Conservation (phyloP, 2,329 filamentous ascomycete species). For the Penicillium freii region DNA sequence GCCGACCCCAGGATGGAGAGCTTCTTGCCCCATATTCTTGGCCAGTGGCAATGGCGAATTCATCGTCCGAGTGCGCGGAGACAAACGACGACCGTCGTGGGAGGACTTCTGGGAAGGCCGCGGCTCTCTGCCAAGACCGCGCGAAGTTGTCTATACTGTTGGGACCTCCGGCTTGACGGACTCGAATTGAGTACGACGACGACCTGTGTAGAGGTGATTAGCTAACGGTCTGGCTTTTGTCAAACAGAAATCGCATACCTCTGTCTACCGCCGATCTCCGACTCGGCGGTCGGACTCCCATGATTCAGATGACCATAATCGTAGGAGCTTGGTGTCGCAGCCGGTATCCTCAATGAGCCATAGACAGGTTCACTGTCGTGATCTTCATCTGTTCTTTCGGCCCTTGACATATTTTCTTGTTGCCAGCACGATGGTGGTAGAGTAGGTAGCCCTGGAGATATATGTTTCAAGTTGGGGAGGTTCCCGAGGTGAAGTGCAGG, state of each 20-base stretch:
- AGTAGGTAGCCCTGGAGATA: background rate
- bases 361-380: conserved; percentile 4
- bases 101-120: conserved; percentile 82
- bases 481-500: background rate
- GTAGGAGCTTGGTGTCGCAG: conserved; percentile 14
- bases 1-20: conserved; percentile 21
- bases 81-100: conserved; percentile 75
- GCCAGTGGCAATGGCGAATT: conserved; percentile 32
- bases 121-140: conserved; percentile 86
- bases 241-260: conserved; percentile 7
- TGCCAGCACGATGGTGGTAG: background rate
- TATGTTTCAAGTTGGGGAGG: background rate
- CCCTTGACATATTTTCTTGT: conserved; percentile 3
- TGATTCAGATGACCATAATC: conserved; percentile 14
- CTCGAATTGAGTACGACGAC: conserved; percentile 48
- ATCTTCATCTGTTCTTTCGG: conserved; percentile 6
- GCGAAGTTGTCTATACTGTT: conserved; percentile 96
- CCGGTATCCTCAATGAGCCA: conserved; percentile 13
- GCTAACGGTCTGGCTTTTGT: background rate
- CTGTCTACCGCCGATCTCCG: conserved; percentile 15
- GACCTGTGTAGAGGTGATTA: conserved; percentile 19
- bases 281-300: conserved; percentile 14
- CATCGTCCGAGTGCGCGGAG: conserved; percentile 53
- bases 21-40: conserved; percentile 21
- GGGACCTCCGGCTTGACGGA: conserved; percentile 73